Evolutionary conservation across 2,329 filamentous ascomycete species (phyloP).

Genomic region (Coniochaeta sp.): DNA sequence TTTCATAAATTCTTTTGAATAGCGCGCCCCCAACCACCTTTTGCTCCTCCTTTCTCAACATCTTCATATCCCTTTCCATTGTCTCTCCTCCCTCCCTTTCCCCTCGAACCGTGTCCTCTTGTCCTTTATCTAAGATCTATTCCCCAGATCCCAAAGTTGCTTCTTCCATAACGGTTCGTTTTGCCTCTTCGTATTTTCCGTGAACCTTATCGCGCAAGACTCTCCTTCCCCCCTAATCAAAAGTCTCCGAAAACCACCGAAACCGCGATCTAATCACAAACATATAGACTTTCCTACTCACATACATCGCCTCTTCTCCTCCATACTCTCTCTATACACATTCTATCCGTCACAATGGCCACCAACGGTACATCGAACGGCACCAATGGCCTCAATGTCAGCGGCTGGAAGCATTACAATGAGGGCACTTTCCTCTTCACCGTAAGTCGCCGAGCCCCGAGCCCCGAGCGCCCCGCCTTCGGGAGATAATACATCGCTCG

Average conservation of each 20-base stretch:
- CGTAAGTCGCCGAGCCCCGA: conserved; percentile 42
- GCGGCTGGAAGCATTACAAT: conserved; percentile 43
- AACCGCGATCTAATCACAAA: too few relatives aligned
- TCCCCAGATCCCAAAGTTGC: neutral
- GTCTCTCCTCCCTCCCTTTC: too few relatives aligned
- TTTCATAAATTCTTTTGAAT: conserved; percentile 7
- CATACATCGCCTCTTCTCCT: neutral
- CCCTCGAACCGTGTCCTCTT: too few relatives aligned
- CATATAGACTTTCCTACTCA: neutral
- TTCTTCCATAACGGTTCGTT: neutral
- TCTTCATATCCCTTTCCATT: neutral
- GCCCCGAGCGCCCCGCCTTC: neutral
- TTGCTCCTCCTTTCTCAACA: neutral
- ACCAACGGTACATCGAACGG: conserved; percentile 40
- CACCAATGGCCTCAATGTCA: conserved; percentile 30
- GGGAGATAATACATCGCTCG: neutral
- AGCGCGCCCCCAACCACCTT: conserved; percentile 4
- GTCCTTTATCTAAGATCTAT: conserved; percentile 15
- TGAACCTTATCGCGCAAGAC: too few relatives aligned
- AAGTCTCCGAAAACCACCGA: neutral
- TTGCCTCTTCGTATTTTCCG: conserved; percentile 12
- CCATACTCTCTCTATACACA: neutral
- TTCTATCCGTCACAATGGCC: conserved; percentile 44
- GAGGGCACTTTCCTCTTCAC: conserved; percentile 79
- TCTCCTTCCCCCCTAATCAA: too few relatives aligned